Evolutionary conservation across 768 basidiomycete genomes (phyloP).

Genomic region (Lyophyllum decastes): DNA sequence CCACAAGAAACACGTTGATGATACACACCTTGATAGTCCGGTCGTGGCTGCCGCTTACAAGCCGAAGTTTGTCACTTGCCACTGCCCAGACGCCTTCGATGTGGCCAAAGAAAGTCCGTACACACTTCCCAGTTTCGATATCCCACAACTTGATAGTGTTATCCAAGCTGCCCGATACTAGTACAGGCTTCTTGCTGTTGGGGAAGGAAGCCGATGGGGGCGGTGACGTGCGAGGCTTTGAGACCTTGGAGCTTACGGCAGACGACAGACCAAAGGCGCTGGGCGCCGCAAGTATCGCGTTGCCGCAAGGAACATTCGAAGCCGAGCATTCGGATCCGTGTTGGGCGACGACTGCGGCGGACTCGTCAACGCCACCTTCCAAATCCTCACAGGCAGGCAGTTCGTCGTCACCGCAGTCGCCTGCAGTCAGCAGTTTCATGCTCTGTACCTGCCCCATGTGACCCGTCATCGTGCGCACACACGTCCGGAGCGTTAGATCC

Average conservation of each 20-base stretch:
- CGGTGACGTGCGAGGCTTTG: background rate
- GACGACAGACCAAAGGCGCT: background rate
- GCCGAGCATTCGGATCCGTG: background rate
- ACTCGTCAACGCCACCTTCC: background rate
- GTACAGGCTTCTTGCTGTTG: conserved; percentile 59
- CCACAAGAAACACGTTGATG: background rate
- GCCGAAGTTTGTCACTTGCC: conserved; percentile 85
- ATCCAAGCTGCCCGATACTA: conserved; percentile 90
- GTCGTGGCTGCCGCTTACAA: conserved; percentile 94
- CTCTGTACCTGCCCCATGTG: conserved; percentile 96
- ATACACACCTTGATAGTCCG: conserved; percentile 89
- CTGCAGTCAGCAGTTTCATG: conserved; percentile 74
- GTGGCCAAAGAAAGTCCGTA: conserved; percentile 90
- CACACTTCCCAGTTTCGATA: conserved; percentile 77
- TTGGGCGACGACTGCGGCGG: background rate
- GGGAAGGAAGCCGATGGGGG: conserved; percentile 3
- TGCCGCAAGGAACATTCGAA: background rate
- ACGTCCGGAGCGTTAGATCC: conserved; percentile 82
- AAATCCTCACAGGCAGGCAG: background rate
- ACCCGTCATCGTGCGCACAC: conserved; percentile 81
- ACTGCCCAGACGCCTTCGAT: conserved; percentile 99
- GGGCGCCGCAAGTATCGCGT: conserved; percentile 1
- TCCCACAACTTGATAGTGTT: conserved; percentile 98
- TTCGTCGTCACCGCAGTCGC: conserved; percentile 45
- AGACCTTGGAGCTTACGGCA: background rate